A percentile compares a stretch with the other conserved stretches of the same genome.
phyloP scores from a whole-genome alignment of 129 eudicot species.

The Erigeron canadensis region DNA sequence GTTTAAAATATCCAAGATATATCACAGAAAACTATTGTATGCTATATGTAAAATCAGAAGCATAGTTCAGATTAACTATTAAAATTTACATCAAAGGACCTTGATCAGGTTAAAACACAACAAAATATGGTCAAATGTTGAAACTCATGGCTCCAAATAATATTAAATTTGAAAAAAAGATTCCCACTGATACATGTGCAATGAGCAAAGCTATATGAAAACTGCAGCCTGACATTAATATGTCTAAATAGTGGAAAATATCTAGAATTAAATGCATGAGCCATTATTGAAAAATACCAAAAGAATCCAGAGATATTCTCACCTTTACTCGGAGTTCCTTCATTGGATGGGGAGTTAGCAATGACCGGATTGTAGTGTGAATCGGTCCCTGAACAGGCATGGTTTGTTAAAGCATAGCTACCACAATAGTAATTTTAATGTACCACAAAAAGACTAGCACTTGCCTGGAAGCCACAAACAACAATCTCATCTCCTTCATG shows the following conservation, averaged over 20 bases:
- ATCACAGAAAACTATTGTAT: neutral
- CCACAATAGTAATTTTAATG: conserved; percentile 8
- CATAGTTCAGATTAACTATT: neutral
- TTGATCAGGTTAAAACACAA: neutral
- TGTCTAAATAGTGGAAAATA: neutral
- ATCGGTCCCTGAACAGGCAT: conserved; percentile 68
- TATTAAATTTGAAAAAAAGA: neutral
- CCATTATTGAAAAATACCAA: neutral
- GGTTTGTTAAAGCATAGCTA: conserved; percentile 16
- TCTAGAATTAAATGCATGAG: neutral
- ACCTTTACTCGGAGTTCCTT: conserved; percentile 97
- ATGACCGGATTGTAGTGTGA: conserved; percentile 73
- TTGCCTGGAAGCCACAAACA: conserved; percentile 97
- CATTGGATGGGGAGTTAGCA: conserved; percentile 97
- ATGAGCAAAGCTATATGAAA: neutral
- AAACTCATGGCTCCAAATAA: neutral
- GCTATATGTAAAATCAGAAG: neutral
- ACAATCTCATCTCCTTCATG: conserved; percentile 98
- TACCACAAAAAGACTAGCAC: conserved; percentile 10
- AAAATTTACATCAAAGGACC: neutral
- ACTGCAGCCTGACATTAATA: neutral
- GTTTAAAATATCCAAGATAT: neutral
- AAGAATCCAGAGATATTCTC: neutral
- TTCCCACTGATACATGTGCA: neutral
- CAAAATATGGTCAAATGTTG: conserved; percentile 1